Base-by-base conservation (phyloP, 2,329 filamentous ascomycete species). In the Incumbomyces delicatus region DNA sequence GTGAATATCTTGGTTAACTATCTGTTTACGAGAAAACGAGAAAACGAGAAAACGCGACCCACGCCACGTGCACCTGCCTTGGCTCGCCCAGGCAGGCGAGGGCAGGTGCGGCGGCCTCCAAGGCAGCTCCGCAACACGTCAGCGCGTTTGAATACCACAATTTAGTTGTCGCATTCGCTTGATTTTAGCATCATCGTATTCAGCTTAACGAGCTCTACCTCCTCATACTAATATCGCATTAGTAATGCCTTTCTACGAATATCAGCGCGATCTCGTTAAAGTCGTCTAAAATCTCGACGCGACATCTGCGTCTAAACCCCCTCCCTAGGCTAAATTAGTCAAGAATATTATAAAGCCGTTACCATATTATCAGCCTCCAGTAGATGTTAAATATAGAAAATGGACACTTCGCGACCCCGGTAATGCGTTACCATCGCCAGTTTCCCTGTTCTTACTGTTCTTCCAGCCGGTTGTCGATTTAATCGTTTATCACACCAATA, bases 221-320 rank as follows among this genome's bases (percentile, higher is more conserved):
- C 6, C 6, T 18, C 4, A 39, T 39, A 39, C 36, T 18, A 39
- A 39, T 18, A 18, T 39, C 18, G 12, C 36, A 5, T 4, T 6
- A 6, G 5, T 4, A 13, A 39, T 39, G 36, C 36, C 14, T 13
- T 5, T 6, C 36, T 39, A 16, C 6, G 36, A 39, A 18, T 39
- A 6, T 22, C 36, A 39, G 36, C 81, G 85, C 62, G 83, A 81
- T 18, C 79, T 80, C 52, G 83, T 86, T 57, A 61, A 67, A 6
- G 61, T 74, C 2, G 62, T 70, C 0, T 54, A 60, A 2, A 57
- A 60, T 11, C 53, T 65, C 10, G 60, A 64, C 20, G 36, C 36
- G n/a, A n/a, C n/a, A n/a, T n/a, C n/a, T n/a, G n/a, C n/a, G n/a
- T n/a, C n/a, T n/a, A n/a, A n/a, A n/a, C n/a, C n/a, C n/a, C n/a